These are phyloP conservation scores for Fusarium buxicola DNA, from an alignment of 2,329 filamentous ascomycete species.

Conservation along the genomic window DNA sequence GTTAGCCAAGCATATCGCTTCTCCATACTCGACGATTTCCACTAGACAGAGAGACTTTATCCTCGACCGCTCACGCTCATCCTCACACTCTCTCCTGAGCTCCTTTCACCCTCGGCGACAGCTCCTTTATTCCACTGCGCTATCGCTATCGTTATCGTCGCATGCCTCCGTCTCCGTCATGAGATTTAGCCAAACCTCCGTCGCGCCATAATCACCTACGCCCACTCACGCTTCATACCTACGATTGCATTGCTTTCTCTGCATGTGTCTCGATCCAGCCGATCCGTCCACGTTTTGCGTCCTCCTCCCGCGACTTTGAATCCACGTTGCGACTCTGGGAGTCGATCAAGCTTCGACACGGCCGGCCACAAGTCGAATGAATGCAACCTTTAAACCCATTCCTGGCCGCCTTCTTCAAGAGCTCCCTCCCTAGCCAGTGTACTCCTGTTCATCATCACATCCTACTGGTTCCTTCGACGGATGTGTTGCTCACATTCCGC, in stretches of 20 bases:
- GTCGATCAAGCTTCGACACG: constrained; percentile 46
- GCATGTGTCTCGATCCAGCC: constrained; percentile 42
- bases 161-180: constrained; percentile 41
- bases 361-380: constrained; percentile 53
- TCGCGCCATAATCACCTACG: constrained; percentile 30
- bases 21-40: constrained; percentile 13
- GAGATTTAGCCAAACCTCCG: constrained; percentile 27
- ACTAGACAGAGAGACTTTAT: constrained; percentile 17
- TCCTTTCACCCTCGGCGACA: constrained; percentile 4
- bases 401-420: constrained; percentile 98
- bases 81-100: constrained; percentile 8
- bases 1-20: constrained; percentile 37
- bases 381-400: constrained; percentile 99
- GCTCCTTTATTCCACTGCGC: constrained; percentile 27
- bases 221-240: constrained; percentile 12
- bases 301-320: constrained; percentile 21
- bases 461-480: constrained; percentile 91
- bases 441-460: constrained; percentile 91
- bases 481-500: constrained; percentile 87
- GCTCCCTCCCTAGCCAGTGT: constrained; percentile 91
- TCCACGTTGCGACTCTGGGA: constrained; percentile 39
- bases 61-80: constrained; percentile 22
- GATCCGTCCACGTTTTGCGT: constrained; percentile 25
- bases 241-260: constrained; percentile 24
- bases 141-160: constrained; percentile 40